Base-by-base conservation (phyloP, 805 yeast genomes). In the Kuraishia cidri region DNA sequence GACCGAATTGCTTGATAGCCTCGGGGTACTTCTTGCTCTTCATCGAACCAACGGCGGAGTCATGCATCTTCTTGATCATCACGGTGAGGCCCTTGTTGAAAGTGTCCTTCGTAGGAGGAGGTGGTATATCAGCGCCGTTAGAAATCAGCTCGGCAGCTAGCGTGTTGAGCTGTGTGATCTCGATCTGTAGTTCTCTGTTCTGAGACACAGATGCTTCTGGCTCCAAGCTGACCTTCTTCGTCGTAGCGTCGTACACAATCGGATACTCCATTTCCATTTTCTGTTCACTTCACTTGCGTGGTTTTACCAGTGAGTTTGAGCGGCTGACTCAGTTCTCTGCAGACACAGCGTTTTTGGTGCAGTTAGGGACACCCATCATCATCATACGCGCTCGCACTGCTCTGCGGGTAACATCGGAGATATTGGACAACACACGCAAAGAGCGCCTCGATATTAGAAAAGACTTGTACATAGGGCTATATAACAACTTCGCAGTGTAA, bases 21-120 rank as follows among this genome's bases (percentile, higher is more conserved):
- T 78, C 87, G 3, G 57, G 58, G 39, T 65, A 65, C 45, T 75
- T 72, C 18, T 64, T 66, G 17, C 62, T 60, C 43, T 73, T 71
- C 57, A 81, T 68, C 5, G 76, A 57, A 27, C 59, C 66, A 4
- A 75, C 67, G 2, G 85, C 87, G 12, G 76, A 62, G 34, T 73
- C 81, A 44, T 79, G 78, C 46, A 80, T 58, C 45, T 75, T 77
- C 43, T 70, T 75, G 37, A 79, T 66, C 72, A 78, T 64, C 36
- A 70, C 64, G n/a, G 74, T 43, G 52, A 69, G 39, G 46, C 71
- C 65, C 54, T 69, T 57, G 62, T 77, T 61, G 69, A 72, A 64
- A 47, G 67, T 47, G 57, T 77, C 66, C 45, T 64, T 56, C 37
- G 79, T 48, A 52, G 88, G 66, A 4, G 54, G 50, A 12, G 72